Base-by-base conservation (phyloP, 108 stramenopile genomes). In the Seminavis robusta region DNA sequence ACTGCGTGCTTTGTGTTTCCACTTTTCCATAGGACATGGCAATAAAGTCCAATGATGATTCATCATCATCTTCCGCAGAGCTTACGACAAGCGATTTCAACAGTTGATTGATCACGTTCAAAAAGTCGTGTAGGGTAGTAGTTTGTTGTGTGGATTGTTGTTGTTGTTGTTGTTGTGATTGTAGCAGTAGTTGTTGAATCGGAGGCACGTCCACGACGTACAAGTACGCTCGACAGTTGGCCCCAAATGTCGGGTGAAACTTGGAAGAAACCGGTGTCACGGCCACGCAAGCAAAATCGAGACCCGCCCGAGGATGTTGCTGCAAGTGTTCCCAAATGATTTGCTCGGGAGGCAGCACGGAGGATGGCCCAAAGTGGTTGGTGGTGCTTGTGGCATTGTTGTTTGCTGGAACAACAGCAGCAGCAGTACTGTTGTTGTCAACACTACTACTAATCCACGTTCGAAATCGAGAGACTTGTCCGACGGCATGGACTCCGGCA, bases 211-310 rank as follows among this genome's bases (percentile, higher is more conserved):
- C 88, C 23, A 90, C 58, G 4, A 85, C 54, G 56, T 86, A 90
- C 20, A 59, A 80, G 57, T 90, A 90, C 8, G 84, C 80, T 16
- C 88, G 69, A 55, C 69, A 70, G 1, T 50, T 58, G n/a, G 88
- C 79, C 27, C 69, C 66, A 68, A 90, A 90, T 0, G 79, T 66
- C 23, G 88, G 88, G 74, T 90, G 88, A 41, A 90, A 90, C 52
- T 59, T 39, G 17, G 19, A 47, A 15, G 37, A 6, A 21, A 65
- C 52, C 2, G 50, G 24, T 16, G 50, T 42, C 4, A 66, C 47
- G 2, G 37, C n/a, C 56, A 55, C 41, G 48, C 47, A 61, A 10
- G 24, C 29, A 23, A 23, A 49, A 6, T 15, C 8, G 4, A 6
- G 24, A 27, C 29, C 48, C 8, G 10, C 4, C 17, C 10, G 10